A percentile compares a stretch with the other conserved stretches of the same genome.
These are phyloP conservation scores for Lizonia empirigonia DNA, from an alignment of 2,329 filamentous ascomycete genomes.

Conservation along the genomic window DNA sequence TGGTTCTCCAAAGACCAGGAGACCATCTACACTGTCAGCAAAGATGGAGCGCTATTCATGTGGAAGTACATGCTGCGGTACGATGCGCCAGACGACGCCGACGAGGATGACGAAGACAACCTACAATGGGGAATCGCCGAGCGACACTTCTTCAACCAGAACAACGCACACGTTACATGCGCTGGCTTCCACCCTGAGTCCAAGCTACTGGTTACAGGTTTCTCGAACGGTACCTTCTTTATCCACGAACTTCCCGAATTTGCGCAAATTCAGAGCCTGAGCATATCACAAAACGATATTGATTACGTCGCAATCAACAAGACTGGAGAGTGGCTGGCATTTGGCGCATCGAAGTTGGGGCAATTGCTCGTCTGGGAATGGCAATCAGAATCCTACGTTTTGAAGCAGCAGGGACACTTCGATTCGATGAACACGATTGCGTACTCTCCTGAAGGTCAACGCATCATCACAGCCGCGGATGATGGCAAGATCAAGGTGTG, in stretches of 20 bases:
- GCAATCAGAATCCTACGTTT: conserved; percentile 98
- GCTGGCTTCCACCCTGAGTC: conserved; percentile 86
- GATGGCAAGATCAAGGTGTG: conserved; percentile 99
- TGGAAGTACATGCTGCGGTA: conserved; percentile 80
- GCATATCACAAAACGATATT: conserved; percentile 96
- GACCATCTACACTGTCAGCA: conserved; percentile 93
- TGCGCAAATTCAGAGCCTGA: conserved; percentile 89
- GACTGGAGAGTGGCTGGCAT: conserved; percentile 94
- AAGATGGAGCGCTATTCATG: conserved; percentile 93
- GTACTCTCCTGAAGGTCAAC: conserved; percentile 92
- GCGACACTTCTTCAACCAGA: conserved; percentile 92
- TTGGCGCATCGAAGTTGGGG: conserved; percentile 92
- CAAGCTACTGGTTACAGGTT: conserved; percentile 93
- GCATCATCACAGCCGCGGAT: conserved; percentile 90
- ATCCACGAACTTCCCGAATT: conserved; percentile 96
- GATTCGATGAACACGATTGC: conserved; percentile 92
- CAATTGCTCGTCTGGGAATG: conserved; percentile 99
- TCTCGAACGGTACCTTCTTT: conserved; percentile 91
- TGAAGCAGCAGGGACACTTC: conserved; percentile 97
- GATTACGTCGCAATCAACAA: conserved; percentile 94
- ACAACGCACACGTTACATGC: conserved; percentile 82
- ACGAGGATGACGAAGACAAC: conserved; percentile 67
- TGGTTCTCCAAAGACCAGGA: conserved; percentile 97
- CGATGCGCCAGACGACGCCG: conserved; percentile 58
- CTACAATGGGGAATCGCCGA: conserved; percentile 91